phyloP scores from a whole-genome alignment of 2,329 filamentous ascomycete species.

The Trichoderma sp. region DNA sequence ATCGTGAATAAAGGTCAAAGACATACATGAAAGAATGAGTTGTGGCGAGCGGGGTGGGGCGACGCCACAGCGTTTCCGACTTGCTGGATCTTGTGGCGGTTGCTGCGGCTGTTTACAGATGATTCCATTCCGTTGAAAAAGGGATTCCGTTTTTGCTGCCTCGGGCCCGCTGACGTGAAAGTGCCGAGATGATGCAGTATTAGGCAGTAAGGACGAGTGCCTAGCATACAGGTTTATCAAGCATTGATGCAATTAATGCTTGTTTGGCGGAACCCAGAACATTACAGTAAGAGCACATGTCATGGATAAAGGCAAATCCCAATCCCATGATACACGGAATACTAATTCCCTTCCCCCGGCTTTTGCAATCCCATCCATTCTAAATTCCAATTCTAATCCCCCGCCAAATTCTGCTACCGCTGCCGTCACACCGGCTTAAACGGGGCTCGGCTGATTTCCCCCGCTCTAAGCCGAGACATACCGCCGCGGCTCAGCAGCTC shows the following conservation, averaged over 20 bases:
- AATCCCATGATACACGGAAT: neutral
- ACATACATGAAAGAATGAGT: neutral
- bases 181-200: neutral
- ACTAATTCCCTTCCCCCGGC: neutral
- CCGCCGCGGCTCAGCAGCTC: conserved; percentile 34
- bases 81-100: neutral
- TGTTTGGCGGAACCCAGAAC: neutral
- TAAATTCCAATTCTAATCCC: neutral
- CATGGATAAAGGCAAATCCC: neutral
- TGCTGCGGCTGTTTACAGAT: neutral
- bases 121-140: neutral
- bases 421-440: neutral
- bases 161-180: conserved; percentile 1
- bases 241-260: neutral
- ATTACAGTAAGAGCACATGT: neutral
- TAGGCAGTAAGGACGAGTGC: neutral
- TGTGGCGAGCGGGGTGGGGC: conserved; percentile 9
- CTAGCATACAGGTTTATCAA: neutral
- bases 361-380: neutral
- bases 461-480: conserved; percentile 44
- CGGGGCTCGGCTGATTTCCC: conserved; percentile 25
- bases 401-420: neutral
- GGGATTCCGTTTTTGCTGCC: neutral
- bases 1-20: neutral
- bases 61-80: conserved; percentile 12